phyloP scores from a whole-genome alignment of 2,329 filamentous ascomycete species.

The Nannizziopsis barbatae region DNA sequence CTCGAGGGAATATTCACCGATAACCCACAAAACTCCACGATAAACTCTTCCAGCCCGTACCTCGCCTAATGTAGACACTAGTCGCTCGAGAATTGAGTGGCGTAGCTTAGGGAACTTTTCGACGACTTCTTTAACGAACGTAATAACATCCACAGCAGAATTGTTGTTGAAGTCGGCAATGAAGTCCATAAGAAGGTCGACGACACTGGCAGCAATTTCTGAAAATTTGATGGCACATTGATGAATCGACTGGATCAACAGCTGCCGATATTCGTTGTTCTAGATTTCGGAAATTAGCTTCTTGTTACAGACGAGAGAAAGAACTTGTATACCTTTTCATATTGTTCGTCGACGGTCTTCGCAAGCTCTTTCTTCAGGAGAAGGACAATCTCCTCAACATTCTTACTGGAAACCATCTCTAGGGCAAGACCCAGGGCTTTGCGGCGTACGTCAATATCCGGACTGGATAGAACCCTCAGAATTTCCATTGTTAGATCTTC shows the following conservation, averaged over 20 bases:
- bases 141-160: constrained; percentile 93
- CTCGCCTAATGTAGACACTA: constrained; percentile 83
- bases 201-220: constrained; percentile 91
- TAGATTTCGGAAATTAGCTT: constrained; percentile 17
- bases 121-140: constrained; percentile 97
- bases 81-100: constrained; percentile 71
- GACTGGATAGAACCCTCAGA: constrained; percentile 82
- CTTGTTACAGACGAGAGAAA: background rate
- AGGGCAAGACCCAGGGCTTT: constrained; percentile 84
- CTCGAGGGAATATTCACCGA: constrained; percentile 92
- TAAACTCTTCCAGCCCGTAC: constrained; percentile 97
- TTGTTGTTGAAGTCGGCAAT: constrained; percentile 97
- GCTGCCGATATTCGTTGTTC: constrained; percentile 86
- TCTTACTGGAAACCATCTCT: constrained; percentile 98
- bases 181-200: constrained; percentile 96
- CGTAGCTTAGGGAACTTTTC: constrained; percentile 92
- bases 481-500: constrained; percentile 97
- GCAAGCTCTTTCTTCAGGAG: constrained; percentile 93
- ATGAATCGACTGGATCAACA: constrained; percentile 94
- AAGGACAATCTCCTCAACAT: constrained; percentile 93
- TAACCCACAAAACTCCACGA: constrained; percentile 90
- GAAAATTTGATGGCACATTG: constrained; percentile 99
- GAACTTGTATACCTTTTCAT: constrained; percentile 60
- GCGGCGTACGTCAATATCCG: constrained; percentile 87
- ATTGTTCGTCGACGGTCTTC: constrained; percentile 96